Evolutionary conservation across 1,139 yeast genomes (phyloP).

Genomic region (Protomyces macrosporus): DNA sequence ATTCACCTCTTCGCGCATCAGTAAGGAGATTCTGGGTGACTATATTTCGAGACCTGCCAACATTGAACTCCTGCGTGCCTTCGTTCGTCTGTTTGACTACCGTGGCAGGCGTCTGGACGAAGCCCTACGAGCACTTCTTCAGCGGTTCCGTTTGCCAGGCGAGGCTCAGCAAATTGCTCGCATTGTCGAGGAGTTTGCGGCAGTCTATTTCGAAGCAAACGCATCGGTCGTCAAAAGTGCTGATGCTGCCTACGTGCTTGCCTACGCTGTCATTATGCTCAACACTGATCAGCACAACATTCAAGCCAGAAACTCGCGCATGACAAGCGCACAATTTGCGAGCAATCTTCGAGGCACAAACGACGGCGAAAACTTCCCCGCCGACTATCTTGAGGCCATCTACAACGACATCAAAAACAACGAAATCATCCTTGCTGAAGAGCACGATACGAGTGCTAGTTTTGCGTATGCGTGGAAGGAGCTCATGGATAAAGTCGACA

Average conservation of each 20-base stretch:
- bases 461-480: constrained; percentile 94
- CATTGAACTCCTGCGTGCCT: constrained; percentile 54
- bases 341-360: constrained; percentile 76
- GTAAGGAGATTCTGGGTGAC: constrained; percentile 84
- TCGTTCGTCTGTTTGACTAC: constrained; percentile 70
- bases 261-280: constrained; percentile 78
- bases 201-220: constrained; percentile 52
- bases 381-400: constrained; percentile 77
- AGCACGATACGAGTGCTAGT: constrained; percentile 79
- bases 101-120: constrained; percentile 79
- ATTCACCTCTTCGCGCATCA: constrained; percentile 70
- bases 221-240: constrained; percentile 41
- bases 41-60: constrained; percentile 72
- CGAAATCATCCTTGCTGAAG: constrained; percentile 97
- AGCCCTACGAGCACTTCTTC: constrained; percentile 74
- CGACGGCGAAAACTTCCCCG: constrained; percentile 61
- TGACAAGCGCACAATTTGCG: constrained; percentile 79
- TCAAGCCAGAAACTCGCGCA: constrained; percentile 58
- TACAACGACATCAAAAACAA: constrained; percentile 73
- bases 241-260: constrained; percentile 78
- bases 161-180: constrained; percentile 95
- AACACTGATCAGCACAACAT: constrained; percentile 85
- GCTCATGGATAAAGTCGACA: constrained; percentile 49
- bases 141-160: constrained; percentile 88
- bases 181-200: constrained; percentile 80